Conservation (phyloP, 169 alveolate species). For the Babesia sp. region DNA sequence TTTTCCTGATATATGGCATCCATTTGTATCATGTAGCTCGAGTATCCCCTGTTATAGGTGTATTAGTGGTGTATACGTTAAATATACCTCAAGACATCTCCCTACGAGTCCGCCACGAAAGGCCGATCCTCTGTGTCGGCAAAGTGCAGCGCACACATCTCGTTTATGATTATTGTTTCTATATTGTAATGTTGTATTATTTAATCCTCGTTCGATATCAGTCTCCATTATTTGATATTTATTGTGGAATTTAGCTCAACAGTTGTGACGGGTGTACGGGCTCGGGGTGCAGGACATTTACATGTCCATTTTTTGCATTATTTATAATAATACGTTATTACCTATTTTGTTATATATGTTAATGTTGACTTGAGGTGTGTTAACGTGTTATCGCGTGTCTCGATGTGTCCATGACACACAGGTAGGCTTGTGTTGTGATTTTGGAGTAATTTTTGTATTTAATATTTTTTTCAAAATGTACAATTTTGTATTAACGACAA, state of each 20-base stretch:
- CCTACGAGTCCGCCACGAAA: slow-evolving; percentile 66
- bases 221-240: background rate
- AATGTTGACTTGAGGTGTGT: too few species aligned
- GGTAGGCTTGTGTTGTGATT: too few species aligned
- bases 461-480: too few species aligned
- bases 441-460: too few species aligned
- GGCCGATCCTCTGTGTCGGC: slow-evolving; percentile 55
- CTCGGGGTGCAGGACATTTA: background rate
- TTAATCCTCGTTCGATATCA: slow-evolving; percentile 3
- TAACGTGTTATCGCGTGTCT: too few species aligned
- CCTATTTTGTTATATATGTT: too few species aligned
- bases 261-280: background rate
- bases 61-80: background rate
- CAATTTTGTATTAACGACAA: too few species aligned
- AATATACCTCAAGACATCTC: slow-evolving; percentile 34
- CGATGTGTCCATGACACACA: too few species aligned
- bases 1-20: background rate
- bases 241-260: background rate
- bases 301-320: too few species aligned
- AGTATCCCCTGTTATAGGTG: slow-evolving; percentile 37
- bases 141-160: slow-evolving; percentile 35
- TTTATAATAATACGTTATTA: too few species aligned
- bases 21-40: slow-evolving; percentile 48
- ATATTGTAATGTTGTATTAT: background rate
- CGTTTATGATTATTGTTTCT: background rate